Conservation (phyloP, 495 filamentous ascomycete species). For the Aspergillus saccharolyticus region DNA sequence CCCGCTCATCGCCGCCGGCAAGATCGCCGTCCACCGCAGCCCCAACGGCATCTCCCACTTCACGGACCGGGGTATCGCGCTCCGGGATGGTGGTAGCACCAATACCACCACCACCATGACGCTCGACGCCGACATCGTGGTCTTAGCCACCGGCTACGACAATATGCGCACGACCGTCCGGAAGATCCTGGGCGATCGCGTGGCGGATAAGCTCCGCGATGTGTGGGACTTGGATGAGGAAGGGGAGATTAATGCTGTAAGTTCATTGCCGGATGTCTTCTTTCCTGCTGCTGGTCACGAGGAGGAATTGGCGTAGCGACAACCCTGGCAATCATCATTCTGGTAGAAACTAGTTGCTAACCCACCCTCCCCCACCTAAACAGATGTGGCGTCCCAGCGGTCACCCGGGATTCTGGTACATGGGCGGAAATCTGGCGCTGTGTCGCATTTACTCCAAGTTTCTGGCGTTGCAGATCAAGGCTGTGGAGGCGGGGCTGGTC, state of each 20-base stretch:
- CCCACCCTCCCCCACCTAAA: too few species aligned
- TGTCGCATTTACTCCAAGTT: slow-evolving; percentile 66
- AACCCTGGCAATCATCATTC: too few species aligned
- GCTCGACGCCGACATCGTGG: slow-evolving; percentile 69
- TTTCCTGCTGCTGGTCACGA: background rate
- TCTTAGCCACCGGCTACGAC: slow-evolving; percentile 77
- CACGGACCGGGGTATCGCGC: slow-evolving; percentile 46
- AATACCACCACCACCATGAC: slow-evolving; percentile 21
- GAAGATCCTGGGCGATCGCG: slow-evolving; percentile 61
- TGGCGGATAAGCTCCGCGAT: slow-evolving; percentile 60
- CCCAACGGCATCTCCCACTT: slow-evolving; percentile 54
- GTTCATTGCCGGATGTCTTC: slow-evolving; percentile 3
- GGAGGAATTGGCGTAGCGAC: too few species aligned
- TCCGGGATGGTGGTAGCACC: slow-evolving; percentile 73
- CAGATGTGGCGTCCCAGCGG: slow-evolving; percentile 67
- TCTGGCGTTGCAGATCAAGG: slow-evolving; percentile 73
- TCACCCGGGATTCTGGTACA: slow-evolving; percentile 74
- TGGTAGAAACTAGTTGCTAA: too few species aligned
- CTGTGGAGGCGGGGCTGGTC: slow-evolving; percentile 48
- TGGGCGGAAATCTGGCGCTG: slow-evolving; percentile 72
- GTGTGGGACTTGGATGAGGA: slow-evolving; percentile 80
- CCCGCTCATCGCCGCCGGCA: slow-evolving; percentile 68
- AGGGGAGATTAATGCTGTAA: slow-evolving; percentile 57
- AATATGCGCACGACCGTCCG: slow-evolving; percentile 65
- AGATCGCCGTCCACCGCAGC: slow-evolving; percentile 68